Base-by-base conservation (phyloP, 1,139 yeast species). In the Blastobotrys ciferrii region DNA sequence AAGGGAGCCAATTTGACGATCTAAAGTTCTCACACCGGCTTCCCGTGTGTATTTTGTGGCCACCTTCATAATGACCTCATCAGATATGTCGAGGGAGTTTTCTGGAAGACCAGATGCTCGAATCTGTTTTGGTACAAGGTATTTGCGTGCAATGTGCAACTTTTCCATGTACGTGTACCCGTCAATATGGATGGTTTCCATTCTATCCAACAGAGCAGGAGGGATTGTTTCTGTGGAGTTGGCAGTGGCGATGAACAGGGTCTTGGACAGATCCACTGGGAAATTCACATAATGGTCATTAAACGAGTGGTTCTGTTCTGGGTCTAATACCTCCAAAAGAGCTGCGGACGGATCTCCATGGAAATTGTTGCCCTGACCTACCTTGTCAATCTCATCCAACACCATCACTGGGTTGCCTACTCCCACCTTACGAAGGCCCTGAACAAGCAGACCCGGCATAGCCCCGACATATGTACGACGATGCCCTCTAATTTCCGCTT, bases 271-370 rank as follows among this genome's bases (percentile, higher is more conserved):
- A 62, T 89, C 96, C 31, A 88, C 76, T 0, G 96, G 96, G 66
- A 89, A 86, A 12, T 95, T 95, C 52, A 89, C 70, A 63, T 87
- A 89, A 62, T 88, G 95, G 65, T 89, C 97, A 41, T 79, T 81
- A 67, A 88, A 89, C 23, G 79, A 75, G 42, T 73, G 71, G 65
- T 89, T 89, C 64, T 89, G 96, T 64, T 89, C 96, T 0, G 97
- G 96, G 61, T 89, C 97, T 57, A 89, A 74, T 0, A 89, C 94
- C 63, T 89, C 96, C 52, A 89, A 73, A 61, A 89, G 72, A 0
- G 96, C 96, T 31, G 96, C 95, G 12, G 92, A 84, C 0, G 96
- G 96, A 61, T 89, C 96, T 1, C 97, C 96, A 58, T 85, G 87
- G 74, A 73, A 56, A 68, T 72, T 71, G 31, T 63, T 60, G 17